Conservation (phyloP, 768 basidiomycete species). For the Pleurotus cornucopiae region DNA sequence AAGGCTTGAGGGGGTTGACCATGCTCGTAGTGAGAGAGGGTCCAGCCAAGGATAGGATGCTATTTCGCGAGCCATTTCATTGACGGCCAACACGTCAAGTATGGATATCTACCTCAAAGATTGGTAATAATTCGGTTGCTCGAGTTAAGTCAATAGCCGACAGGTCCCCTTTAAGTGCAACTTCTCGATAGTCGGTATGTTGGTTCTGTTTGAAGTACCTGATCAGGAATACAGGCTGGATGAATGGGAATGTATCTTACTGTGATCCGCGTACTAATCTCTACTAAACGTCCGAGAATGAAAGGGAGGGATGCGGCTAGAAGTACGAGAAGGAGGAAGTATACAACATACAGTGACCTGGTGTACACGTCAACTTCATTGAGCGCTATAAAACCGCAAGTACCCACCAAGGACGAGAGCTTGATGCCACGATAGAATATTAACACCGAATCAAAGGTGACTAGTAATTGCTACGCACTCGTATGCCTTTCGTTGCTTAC, state of each 20-base stretch:
- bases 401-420: constrained; percentile 23
- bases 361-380: background rate
- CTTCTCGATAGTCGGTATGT: constrained; percentile 25
- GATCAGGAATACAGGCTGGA: background rate
- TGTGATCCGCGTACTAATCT: constrained; percentile 23
- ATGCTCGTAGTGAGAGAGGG: constrained; percentile 28
- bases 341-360: constrained; percentile 25
- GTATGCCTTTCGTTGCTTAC: constrained; percentile 15
- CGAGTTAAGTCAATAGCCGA: constrained; percentile 27
- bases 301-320: constrained; percentile 27
- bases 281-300: constrained; percentile 32
- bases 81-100: background rate
- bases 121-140: constrained; percentile 19
- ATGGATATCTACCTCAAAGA: constrained; percentile 24
- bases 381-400: background rate
- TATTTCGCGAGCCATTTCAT: constrained; percentile 10
- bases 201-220: constrained; percentile 23
- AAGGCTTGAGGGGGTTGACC: constrained; percentile 29
- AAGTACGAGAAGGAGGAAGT: constrained; percentile 27
- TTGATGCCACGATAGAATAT: constrained; percentile 13
- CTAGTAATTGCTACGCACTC: constrained; percentile 29
- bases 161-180: constrained; percentile 28
- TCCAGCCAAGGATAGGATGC: constrained; percentile 33
- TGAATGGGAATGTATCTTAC: constrained; percentile 15
- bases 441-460: background rate